Evolutionary conservation across 2,329 filamentous ascomycete genomes (phyloP).

Genomic region (Paecilomyces variotii): DNA sequence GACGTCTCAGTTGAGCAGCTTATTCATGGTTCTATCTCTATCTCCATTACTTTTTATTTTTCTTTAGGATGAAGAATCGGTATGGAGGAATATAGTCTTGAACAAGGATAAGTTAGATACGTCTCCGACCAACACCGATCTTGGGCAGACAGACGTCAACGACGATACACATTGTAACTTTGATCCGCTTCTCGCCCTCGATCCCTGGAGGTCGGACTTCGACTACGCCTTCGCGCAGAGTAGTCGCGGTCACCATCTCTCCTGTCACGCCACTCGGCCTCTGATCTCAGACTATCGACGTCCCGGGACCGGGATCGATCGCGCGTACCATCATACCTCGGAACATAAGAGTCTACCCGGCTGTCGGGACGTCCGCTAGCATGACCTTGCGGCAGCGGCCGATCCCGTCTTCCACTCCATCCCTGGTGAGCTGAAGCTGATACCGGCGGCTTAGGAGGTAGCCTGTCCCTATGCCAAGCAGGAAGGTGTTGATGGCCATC

Average conservation of each 20-base stretch:
- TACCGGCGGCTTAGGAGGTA: constrained; percentile 31
- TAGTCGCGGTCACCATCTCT: constrained; percentile 23
- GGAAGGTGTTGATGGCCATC: constrained; percentile 16
- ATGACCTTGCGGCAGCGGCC: constrained; percentile 15
- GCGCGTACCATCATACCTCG: constrained; percentile 21
- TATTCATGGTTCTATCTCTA: not conserved
- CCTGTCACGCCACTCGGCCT: constrained; percentile 18
- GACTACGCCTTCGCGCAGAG: constrained; percentile 22
- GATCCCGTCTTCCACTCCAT: constrained; percentile 23
- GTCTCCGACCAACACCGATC: not conserved
- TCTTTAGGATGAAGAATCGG: not conserved
- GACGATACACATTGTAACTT: constrained; percentile 15
- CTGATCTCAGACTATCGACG: constrained; percentile 11
- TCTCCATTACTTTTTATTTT: not conserved
- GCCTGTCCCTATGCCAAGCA: constrained; percentile 21
- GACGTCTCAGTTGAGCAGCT: not conserved
- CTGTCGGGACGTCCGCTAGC: constrained; percentile 16
- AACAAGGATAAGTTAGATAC: not conserved
- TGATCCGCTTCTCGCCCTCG: constrained; percentile 11
- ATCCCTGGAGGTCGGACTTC: constrained; percentile 25
- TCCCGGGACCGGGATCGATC: constrained; percentile 19
- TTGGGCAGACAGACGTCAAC: constrained; percentile 10
- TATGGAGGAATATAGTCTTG: not conserved
- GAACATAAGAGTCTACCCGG: constrained; percentile 29
- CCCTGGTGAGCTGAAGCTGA: constrained; percentile 20